Percentiles rank a stretch among this genome's conserved stretches.
Conservation (phyloP, 1,139 yeast genomes). For the Meyerozyma sp. region DNA sequence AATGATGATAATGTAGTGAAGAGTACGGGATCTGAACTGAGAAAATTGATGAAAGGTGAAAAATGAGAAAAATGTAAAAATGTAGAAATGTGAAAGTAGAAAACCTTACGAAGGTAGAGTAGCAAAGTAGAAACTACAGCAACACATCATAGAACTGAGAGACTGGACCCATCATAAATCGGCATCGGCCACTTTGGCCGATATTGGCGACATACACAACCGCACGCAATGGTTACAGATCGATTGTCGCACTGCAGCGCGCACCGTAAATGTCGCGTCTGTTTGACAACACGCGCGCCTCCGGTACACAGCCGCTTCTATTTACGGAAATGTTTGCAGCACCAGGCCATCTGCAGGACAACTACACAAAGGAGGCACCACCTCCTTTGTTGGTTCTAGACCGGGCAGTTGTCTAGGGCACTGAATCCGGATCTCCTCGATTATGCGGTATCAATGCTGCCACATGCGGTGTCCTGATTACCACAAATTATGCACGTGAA, state of each 20-base stretch:
- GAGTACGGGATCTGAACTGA: too few relatives aligned
- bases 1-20: not conserved
- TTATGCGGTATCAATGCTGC: not conserved
- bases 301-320: not conserved
- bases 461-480: too few relatives aligned
- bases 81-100: too few relatives aligned
- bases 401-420: not conserved
- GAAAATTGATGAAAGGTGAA: too few relatives aligned
- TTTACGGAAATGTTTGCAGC: not conserved
- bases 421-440: not conserved
- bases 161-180: too few relatives aligned
- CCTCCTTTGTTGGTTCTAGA: not conserved
- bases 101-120: too few relatives aligned
- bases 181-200: too few relatives aligned
- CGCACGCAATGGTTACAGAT: too few relatives aligned
- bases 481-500: too few relatives aligned
- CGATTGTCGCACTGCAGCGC: not conserved
- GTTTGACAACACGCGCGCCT: not conserved
- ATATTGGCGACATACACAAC: too few relatives aligned
- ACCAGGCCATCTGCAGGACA: not conserved
- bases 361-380: not conserved
- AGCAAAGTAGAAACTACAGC: not conserved
- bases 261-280: not conserved
- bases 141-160: too few relatives aligned
- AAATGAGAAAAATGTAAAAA: too few relatives aligned